phyloP scores from a whole-genome alignment of 23 red algal species.

The Chondrus crispus region DNA sequence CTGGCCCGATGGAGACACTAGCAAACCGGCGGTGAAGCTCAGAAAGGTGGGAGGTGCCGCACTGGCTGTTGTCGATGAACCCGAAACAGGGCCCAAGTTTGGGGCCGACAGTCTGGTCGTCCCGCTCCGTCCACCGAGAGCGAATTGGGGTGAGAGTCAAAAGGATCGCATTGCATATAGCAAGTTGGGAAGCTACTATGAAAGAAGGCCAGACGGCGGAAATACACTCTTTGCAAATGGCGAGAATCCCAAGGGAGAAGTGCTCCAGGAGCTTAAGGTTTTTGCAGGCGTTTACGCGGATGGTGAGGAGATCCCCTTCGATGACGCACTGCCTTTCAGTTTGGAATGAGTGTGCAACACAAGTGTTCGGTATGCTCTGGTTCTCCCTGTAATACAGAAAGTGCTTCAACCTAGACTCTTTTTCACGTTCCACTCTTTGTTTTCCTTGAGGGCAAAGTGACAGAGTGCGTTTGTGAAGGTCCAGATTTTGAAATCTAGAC shows the following conservation, averaged over 20 bases:
- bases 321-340: slow-evolving; percentile 68
- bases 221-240: slow-evolving; percentile 53
- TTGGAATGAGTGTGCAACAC: too few species aligned
- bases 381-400: too few species aligned
- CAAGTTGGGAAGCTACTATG: slow-evolving; percentile 78
- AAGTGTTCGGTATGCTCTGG: too few species aligned
- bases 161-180: slow-evolving; percentile 58
- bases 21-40: slow-evolving; percentile 63
- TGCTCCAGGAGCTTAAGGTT: slow-evolving; percentile 39
- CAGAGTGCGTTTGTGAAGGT: too few species aligned
- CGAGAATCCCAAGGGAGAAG: slow-evolving; percentile 46
- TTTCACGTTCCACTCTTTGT: too few species aligned
- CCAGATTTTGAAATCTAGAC: too few species aligned
- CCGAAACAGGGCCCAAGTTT: slow-evolving; percentile 72
- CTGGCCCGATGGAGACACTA: slow-evolving; percentile 73
- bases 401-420: too few species aligned
- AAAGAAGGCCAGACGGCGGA: slow-evolving; percentile 43
- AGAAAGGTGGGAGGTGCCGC: slow-evolving; percentile 68
- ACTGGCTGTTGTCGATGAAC: slow-evolving; percentile 70
- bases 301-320: slow-evolving; percentile 81
- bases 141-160: neutral
- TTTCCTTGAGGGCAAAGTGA: too few species aligned
- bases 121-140: slow-evolving; percentile 37
- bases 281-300: slow-evolving; percentile 61
- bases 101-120: slow-evolving; percentile 74